Percentiles rank a stretch among this genome's conserved stretches.
phyloP scores from a whole-genome alignment of 2,329 filamentous ascomycete genomes.

The Aspergillus awamori region DNA sequence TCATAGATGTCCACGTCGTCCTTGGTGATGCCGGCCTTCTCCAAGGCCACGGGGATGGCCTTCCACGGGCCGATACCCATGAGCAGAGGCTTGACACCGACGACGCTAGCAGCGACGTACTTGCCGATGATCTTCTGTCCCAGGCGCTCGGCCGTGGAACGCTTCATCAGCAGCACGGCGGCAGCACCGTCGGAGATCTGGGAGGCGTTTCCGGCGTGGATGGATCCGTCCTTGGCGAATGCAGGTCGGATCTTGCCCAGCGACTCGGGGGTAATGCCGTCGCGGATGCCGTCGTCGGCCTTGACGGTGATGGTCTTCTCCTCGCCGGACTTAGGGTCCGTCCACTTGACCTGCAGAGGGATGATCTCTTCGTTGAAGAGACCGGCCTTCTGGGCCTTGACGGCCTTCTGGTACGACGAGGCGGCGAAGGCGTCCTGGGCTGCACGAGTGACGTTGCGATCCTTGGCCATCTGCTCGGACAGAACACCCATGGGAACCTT shows the following conservation, averaged over 20 bases:
- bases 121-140: slow-evolving; percentile 90
- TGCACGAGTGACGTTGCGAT: slow-evolving; percentile 69
- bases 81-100: slow-evolving; percentile 86
- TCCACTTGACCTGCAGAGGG: slow-evolving; percentile 82
- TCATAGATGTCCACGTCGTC: slow-evolving; percentile 96
- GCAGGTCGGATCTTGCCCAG: slow-evolving; percentile 89
- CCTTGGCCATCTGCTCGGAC: slow-evolving; percentile 93
- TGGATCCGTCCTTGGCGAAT: slow-evolving; percentile 87
- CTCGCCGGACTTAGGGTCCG: slow-evolving; percentile 88
- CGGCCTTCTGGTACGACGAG: slow-evolving; percentile 86
- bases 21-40: slow-evolving; percentile 81
- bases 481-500: slow-evolving; percentile 96
- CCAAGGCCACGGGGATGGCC: slow-evolving; percentile 88
- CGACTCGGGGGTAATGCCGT: slow-evolving; percentile 82
- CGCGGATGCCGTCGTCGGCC: slow-evolving; percentile 83
- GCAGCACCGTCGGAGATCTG: slow-evolving; percentile 96
- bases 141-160: slow-evolving; percentile 82
- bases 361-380: slow-evolving; percentile 91
- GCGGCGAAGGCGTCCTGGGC: slow-evolving; percentile 93
- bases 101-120: slow-evolving; percentile 81
- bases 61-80: slow-evolving; percentile 97
- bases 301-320: slow-evolving; percentile 79
- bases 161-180: slow-evolving; percentile 93
- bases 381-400: slow-evolving; percentile 81
- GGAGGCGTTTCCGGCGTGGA: slow-evolving; percentile 94